A percentile compares a stretch with the other conserved stretches of the same genome.
Conservation (phyloP, 768 basidiomycete genomes). For the Favolaschia claudopus region DNA sequence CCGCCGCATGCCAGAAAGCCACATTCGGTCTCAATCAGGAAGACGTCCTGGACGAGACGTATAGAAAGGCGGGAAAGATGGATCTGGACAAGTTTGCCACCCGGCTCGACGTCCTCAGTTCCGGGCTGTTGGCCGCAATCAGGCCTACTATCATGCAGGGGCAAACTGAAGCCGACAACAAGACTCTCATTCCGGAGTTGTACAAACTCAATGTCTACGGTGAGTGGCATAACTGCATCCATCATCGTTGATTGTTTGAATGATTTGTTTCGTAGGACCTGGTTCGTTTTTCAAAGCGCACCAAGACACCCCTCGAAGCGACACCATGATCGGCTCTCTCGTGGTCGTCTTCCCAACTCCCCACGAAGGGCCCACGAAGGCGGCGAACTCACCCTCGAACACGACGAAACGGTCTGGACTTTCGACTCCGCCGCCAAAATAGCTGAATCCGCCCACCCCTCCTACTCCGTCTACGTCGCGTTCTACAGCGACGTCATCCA, state of each 20-base stretch:
- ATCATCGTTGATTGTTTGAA: background rate
- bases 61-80: conserved; percentile 42
- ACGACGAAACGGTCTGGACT: conserved; percentile 40
- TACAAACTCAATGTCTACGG: background rate
- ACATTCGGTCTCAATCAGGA: conserved; percentile 36
- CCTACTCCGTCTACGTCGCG: conserved; percentile 43
- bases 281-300: conserved; percentile 34
- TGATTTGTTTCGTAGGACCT: background rate
- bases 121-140: background rate
- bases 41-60: conserved; percentile 40
- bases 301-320: conserved; percentile 53
- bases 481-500: conserved; percentile 52
- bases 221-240: background rate
- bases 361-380: conserved; percentile 56
- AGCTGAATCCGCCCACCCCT: conserved; percentile 5
- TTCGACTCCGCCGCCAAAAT: conserved; percentile 44
- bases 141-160: background rate
- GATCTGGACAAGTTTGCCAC: conserved; percentile 14
- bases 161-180: background rate
- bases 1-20: conserved; percentile 33
- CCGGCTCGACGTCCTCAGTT: background rate
- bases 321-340: conserved; percentile 59
- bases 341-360: conserved; percentile 56
- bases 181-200: background rate
- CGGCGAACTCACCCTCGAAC: conserved; percentile 48